phyloP scores from a whole-genome alignment of 2,329 filamentous ascomycete species.

The Paecilomyces formosus region DNA sequence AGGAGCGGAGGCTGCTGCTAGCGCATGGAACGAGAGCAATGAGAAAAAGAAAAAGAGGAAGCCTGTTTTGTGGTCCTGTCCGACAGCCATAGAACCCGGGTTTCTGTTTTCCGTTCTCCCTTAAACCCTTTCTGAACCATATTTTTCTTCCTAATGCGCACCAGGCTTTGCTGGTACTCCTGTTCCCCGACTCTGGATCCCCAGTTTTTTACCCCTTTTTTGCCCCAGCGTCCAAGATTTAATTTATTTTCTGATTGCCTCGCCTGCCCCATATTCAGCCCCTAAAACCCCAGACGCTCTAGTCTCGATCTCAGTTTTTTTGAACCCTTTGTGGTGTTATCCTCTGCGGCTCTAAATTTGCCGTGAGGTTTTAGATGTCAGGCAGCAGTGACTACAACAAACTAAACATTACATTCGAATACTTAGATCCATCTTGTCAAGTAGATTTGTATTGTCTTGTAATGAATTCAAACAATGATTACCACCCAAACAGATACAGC shows the following conservation, averaged over 20 bases:
- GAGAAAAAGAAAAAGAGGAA: constrained; percentile 1
- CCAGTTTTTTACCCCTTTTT: background rate
- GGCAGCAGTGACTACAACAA: constrained; percentile 1
- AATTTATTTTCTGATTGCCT: background rate
- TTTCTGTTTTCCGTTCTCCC: constrained; percentile 2
- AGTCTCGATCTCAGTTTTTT: background rate
- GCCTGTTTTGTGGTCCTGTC: background rate
- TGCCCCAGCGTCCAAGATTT: background rate
- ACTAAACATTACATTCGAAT: background rate
- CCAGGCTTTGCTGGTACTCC: background rate
- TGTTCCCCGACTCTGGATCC: constrained; percentile 2
- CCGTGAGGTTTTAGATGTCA: background rate
- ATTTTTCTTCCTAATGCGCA: constrained; percentile 2
- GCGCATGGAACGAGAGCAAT: constrained; percentile 3
- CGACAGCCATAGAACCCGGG: background rate
- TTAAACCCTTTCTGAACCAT: constrained; percentile 1
- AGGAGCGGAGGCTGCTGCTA: constrained; percentile 4
- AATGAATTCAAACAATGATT: no score
- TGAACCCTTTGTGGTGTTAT: background rate
- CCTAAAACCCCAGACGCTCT: background rate
- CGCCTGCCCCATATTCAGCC: background rate
- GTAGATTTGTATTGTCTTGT: no score
- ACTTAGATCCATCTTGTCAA: background rate
- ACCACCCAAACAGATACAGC: no score
- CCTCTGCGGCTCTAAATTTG: constrained; percentile 1